phyloP scores from a whole-genome alignment of 352 stramenopile genomes.

The Phytophthora pisi region DNA sequence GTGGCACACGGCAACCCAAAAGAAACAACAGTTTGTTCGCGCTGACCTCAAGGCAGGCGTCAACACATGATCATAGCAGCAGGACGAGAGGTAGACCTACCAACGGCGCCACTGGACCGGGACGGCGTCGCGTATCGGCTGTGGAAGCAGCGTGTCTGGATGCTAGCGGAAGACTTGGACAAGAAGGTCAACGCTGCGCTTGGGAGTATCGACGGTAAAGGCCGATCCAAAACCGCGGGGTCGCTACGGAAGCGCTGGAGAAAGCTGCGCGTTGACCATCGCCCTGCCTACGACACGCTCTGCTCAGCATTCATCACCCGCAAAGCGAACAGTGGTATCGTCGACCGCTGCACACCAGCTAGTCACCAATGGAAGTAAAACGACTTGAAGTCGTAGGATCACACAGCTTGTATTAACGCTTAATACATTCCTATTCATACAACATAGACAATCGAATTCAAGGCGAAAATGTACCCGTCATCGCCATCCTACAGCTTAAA shows the following conservation, averaged over 20 bases:
- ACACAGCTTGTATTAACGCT: too few species aligned
- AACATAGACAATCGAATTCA: too few species aligned
- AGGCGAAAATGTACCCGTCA: too few species aligned
- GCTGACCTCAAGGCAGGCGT: conserved; percentile 18
- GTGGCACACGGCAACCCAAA: conserved; percentile 14
- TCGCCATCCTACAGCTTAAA: too few species aligned
- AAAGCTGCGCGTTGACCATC: conserved; percentile 5
- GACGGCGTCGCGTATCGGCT: conserved; percentile 4
- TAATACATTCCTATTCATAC: too few species aligned
- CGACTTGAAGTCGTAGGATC: too few species aligned
- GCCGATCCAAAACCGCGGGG: conserved; percentile 7
- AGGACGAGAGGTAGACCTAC: conserved; percentile 3
- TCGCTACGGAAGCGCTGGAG: conserved; percentile 16
- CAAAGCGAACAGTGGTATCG: conserved; percentile 5
- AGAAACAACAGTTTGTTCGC: conserved; percentile 18
- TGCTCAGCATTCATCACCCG: conserved; percentile 18
- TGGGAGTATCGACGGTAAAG: conserved; percentile 4
- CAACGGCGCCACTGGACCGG: not conserved
- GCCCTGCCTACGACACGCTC: conserved; percentile 4
- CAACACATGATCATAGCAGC: conserved; percentile 14
- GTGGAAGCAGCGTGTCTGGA: conserved; percentile 25
- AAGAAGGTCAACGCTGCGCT: conserved; percentile 9
- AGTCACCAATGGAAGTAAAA: too few species aligned
- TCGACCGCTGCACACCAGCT: conserved; percentile 1
- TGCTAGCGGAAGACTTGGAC: conserved; percentile 14